Evolutionary conservation across 257 asterid genomes (phyloP).

Genomic region (Ajuga chamaepitys): DNA sequence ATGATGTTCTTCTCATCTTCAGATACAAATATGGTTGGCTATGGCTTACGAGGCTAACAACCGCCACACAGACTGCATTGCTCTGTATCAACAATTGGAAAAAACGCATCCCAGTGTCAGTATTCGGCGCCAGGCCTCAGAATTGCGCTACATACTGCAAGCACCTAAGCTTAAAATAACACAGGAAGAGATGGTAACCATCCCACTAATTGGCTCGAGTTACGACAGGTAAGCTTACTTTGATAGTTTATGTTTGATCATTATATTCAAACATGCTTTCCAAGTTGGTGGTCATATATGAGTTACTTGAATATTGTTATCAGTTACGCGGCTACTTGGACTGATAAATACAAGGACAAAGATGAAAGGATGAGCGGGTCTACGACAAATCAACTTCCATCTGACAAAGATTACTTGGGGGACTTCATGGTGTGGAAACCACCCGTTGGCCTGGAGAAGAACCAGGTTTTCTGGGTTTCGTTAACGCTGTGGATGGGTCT

Average conservation of each 20-base stretch:
- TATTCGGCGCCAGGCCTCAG: conserved; percentile 91
- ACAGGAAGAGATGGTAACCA: conserved; percentile 98
- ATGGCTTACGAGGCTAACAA: conserved; percentile 99
- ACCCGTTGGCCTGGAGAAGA: conserved; percentile 64
- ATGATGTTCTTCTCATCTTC: neutral
- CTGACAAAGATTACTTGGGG: conserved; percentile 56
- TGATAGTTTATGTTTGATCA: neutral
- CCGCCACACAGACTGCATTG: conserved; percentile 89
- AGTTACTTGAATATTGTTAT: neutral
- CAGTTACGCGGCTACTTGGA: conserved; percentile 94
- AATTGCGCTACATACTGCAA: conserved; percentile 83
- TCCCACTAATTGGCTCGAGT: conserved; percentile 90
- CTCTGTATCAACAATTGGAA: conserved; percentile 72
- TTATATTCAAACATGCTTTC: neutral
- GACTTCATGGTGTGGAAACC: conserved; percentile 86
- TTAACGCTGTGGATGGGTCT: conserved; percentile 74
- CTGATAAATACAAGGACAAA: conserved; percentile 76
- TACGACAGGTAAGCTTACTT: conserved; percentile 66
- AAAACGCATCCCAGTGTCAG: conserved; percentile 67
- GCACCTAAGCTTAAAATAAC: conserved; percentile 95
- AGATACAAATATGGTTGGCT: conserved; percentile 99
- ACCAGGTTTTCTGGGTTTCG: conserved; percentile 65
- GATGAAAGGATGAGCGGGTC: conserved; percentile 52
- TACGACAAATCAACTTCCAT: conserved; percentile 65
- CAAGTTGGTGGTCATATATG: neutral